Percentiles rank a stretch among this genome's conserved stretches.
These are phyloP conservation scores for Neurospora tetrasperma DNA, from an alignment of 495 filamentous ascomycete genomes.

Conservation along the genomic window DNA sequence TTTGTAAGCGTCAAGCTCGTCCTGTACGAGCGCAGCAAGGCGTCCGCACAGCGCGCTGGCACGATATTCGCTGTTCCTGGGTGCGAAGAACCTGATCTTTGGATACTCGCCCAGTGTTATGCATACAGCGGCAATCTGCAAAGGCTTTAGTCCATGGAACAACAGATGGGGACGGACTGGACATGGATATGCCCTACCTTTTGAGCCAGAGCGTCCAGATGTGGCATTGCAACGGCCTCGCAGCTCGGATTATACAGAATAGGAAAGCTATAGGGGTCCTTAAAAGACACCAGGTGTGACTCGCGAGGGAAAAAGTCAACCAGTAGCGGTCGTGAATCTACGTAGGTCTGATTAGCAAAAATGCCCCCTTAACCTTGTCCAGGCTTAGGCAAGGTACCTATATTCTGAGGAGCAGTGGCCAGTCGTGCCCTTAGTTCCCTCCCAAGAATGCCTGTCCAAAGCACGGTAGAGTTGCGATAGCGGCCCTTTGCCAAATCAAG, in stretches of 20 bases:
- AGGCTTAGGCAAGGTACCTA: conserved; percentile 30
- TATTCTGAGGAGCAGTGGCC: conserved; percentile 54
- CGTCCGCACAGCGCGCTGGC: conserved; percentile 77
- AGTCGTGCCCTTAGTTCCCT: conserved; percentile 32
- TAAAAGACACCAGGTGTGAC: conserved; percentile 81
- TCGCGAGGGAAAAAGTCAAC: conserved; percentile 85
- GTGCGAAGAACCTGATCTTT: conserved; percentile 79
- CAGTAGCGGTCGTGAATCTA: conserved; percentile 56
- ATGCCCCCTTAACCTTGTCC: background rate
- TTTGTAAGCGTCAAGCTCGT: conserved; percentile 77
- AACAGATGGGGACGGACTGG: background rate
- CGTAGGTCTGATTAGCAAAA: background rate
- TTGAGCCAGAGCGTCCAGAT: conserved; percentile 73
- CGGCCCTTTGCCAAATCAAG: conserved; percentile 76
- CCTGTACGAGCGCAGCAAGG: conserved; percentile 84
- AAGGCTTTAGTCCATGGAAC: conserved; percentile 17
- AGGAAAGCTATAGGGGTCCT: conserved; percentile 91
- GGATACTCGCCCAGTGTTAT: conserved; percentile 80
- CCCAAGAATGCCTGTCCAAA: conserved; percentile 62
- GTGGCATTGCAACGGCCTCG: conserved; percentile 66
- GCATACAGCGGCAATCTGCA: conserved; percentile 72
- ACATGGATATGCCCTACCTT: conserved; percentile 48
- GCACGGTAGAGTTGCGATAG: conserved; percentile 63
- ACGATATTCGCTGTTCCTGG: conserved; percentile 66
- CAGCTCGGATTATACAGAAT: conserved; percentile 85